Conservation (phyloP, 495 filamentous ascomycete species). For the Margaritispora aquatica region DNA sequence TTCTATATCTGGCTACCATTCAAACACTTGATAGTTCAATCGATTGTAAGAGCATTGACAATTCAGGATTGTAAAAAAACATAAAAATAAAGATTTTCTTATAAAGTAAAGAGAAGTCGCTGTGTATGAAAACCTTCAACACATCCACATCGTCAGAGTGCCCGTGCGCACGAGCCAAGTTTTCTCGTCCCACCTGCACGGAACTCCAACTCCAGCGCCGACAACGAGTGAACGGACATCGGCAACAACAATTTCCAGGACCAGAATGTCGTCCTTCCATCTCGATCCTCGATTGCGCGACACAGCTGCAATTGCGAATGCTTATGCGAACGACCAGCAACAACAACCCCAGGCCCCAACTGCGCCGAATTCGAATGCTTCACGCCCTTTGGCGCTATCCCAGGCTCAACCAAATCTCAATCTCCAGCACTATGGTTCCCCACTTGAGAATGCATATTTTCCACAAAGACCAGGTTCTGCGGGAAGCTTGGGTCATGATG, state of each 20-base stretch:
- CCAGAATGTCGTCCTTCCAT: background rate
- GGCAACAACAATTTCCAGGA: background rate
- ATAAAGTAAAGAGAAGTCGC: too few relatives aligned
- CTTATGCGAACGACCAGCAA: background rate
- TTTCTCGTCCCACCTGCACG: too few relatives aligned
- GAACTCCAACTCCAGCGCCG: too few relatives aligned
- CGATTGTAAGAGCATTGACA: too few relatives aligned
- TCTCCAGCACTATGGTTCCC: background rate
- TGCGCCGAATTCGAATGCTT: background rate
- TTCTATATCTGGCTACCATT: too few relatives aligned
- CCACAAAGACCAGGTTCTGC: conserved; percentile 20
- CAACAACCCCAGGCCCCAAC: background rate
- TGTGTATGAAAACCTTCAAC: too few relatives aligned
- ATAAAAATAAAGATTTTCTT: too few relatives aligned
- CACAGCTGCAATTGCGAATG: background rate
- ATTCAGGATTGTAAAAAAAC: too few relatives aligned
- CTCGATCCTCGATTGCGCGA: conserved; percentile 1
- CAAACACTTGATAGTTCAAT: too few relatives aligned
- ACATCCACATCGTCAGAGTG: too few relatives aligned
- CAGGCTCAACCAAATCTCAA: background rate
- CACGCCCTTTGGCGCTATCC: background rate
- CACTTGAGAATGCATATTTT: conserved; percentile 1
- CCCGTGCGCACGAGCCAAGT: too few relatives aligned
- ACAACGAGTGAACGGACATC: too few relatives aligned
- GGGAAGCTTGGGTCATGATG: conserved; percentile 4